A percentile compares a stretch with the other conserved stretches of the same genome.
Evolutionary conservation across 306 rosid species (phyloP).

Genomic region (Carpinus fangiana): DNA sequence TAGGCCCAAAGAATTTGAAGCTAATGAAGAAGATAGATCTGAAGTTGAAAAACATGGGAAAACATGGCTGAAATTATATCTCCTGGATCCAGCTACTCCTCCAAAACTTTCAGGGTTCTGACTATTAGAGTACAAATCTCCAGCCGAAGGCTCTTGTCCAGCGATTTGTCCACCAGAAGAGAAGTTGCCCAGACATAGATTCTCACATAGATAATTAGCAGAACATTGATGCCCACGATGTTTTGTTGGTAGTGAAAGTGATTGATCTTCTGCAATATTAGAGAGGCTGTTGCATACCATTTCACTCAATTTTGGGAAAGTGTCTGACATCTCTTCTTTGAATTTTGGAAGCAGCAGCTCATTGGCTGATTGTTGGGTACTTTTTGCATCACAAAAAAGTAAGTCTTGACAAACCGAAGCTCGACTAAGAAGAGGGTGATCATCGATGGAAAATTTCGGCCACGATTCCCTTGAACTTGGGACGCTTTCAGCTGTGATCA

Average conservation of each 20-base stretch:
- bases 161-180: slow-evolving; percentile 9
- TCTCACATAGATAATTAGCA: background rate
- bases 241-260: background rate
- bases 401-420: slow-evolving; percentile 18
- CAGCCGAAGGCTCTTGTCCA: slow-evolving; percentile 26
- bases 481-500: slow-evolving; percentile 25
- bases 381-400: slow-evolving; percentile 14
- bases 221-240: slow-evolving; percentile 15
- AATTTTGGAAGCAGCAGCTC: slow-evolving; percentile 19
- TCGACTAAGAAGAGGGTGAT: slow-evolving; percentile 14
- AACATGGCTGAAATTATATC: slow-evolving; percentile 22
- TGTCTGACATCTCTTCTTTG: slow-evolving; percentile 24
- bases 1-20: slow-evolving; percentile 41
- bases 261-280: background rate
- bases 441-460: slow-evolving; percentile 12
- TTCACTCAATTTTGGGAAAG: slow-evolving; percentile 24
- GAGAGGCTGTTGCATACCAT: background rate
- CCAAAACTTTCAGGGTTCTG: slow-evolving; percentile 25
- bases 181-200: slow-evolving; percentile 10
- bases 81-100: slow-evolving; percentile 25
- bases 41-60: slow-evolving; percentile 20
- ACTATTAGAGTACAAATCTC: slow-evolving; percentile 5
- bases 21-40: slow-evolving; percentile 33
- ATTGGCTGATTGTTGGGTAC: slow-evolving; percentile 13
- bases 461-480: slow-evolving; percentile 37